Evolutionary conservation across 2,329 filamentous ascomycete species (phyloP).

Genomic region (Cyphellophora europaea): DNA sequence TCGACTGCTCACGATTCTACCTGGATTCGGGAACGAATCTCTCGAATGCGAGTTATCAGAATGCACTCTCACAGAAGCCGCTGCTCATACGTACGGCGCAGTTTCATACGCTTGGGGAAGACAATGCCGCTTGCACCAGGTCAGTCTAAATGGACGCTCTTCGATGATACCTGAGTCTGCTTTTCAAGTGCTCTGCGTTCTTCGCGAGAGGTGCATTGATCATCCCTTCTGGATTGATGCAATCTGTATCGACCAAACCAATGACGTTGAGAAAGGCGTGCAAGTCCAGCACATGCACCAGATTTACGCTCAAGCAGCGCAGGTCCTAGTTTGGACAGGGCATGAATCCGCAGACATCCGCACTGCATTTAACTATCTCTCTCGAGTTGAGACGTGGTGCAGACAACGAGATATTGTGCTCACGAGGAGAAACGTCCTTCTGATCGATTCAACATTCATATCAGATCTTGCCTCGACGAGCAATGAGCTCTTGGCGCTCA

Average conservation of each 20-base stretch:
- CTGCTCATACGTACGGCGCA: slow-evolving; percentile 9
- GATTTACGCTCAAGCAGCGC: slow-evolving; percentile 11
- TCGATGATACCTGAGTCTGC: too few relatives aligned
- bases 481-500: too few relatives aligned
- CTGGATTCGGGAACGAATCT: not conserved
- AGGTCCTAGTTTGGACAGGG: slow-evolving; percentile 18
- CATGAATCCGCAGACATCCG: slow-evolving; percentile 3
- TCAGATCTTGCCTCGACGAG: slow-evolving; percentile 5
- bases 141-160: too few relatives aligned
- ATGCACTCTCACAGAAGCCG: not conserved
- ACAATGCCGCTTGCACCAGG: not conserved
- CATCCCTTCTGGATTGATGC: slow-evolving; percentile 11
- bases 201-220: not conserved
- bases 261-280: slow-evolving; percentile 8
- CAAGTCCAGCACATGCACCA: slow-evolving; percentile 11
- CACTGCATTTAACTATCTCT: not conserved
- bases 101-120: slow-evolving; percentile 14
- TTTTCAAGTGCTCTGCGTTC: too few relatives aligned
- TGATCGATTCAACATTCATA: not conserved
- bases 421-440: too few relatives aligned
- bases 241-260: slow-evolving; percentile 11
- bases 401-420: too few relatives aligned
- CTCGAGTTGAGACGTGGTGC: not conserved
- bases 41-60: not conserved
- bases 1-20: not conserved